Percentiles rank a stretch among this genome's conserved stretches.
phyloP scores from a whole-genome alignment of 495 filamentous ascomycete species.

The Physcia stellaris region DNA sequence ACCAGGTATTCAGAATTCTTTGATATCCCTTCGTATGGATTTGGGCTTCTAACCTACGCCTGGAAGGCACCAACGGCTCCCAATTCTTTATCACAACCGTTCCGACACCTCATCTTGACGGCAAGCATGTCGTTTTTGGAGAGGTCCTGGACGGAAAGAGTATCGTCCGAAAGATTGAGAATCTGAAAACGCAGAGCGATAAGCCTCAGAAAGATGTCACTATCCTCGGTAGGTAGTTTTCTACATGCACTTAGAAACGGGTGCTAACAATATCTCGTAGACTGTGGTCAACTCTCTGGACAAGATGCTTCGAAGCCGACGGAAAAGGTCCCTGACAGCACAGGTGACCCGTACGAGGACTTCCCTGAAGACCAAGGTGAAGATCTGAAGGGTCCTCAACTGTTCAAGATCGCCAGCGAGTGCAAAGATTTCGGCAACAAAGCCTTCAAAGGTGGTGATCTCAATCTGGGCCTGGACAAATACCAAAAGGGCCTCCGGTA shows the following conservation, averaged over 20 bases:
- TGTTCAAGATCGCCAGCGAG: conserved; percentile 68
- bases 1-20: conserved; percentile 62
- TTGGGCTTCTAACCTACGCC: not conserved
- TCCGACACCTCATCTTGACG: conserved; percentile 81
- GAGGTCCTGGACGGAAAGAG: conserved; percentile 72
- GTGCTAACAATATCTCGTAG: conserved; percentile 16
- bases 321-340: conserved; percentile 55
- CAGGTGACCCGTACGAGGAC: conserved; percentile 89
- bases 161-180: conserved; percentile 81
- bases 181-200: conserved; percentile 65
- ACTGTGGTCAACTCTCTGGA: conserved; percentile 76
- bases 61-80: conserved; percentile 67
- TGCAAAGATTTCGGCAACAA: conserved; percentile 87
- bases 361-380: conserved; percentile 75
- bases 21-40: not conserved
- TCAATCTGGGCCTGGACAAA: conserved; percentile 66
- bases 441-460: conserved; percentile 71
- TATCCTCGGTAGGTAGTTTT: conserved; percentile 38
- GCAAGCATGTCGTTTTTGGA: conserved; percentile 68
- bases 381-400: conserved; percentile 45
- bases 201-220: conserved; percentile 61
- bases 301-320: conserved; percentile 47
- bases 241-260: not conserved
- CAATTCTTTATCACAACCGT: conserved; percentile 99
- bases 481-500: conserved; percentile 98